Percentiles rank a stretch among this genome's conserved stretches.
phyloP scores from a whole-genome alignment of 768 basidiomycete genomes.

The Leccinum fibrillosum region DNA sequence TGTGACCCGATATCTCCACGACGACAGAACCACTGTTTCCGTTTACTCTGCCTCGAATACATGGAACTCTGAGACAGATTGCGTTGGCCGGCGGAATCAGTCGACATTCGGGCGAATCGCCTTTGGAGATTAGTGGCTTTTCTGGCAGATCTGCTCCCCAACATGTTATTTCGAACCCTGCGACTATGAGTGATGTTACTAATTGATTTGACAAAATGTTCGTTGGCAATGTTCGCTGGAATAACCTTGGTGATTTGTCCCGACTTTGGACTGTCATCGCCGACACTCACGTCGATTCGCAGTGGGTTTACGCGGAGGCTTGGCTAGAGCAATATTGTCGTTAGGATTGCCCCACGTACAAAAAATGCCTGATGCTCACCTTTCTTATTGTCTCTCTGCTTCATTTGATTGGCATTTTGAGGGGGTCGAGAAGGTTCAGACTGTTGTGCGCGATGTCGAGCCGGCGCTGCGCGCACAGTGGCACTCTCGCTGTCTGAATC shows the following conservation, averaged over 20 bases:
- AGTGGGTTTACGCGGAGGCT: slow-evolving; percentile 1
- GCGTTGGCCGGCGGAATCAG: slow-evolving; percentile 8
- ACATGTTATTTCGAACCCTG: background rate
- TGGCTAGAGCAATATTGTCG: slow-evolving; percentile 5
- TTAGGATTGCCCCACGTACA: background rate
- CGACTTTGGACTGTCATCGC: background rate
- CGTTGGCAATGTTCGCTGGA: slow-evolving; percentile 9
- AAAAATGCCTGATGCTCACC: background rate
- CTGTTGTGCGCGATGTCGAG: slow-evolving; percentile 4
- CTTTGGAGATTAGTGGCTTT: slow-evolving; percentile 4
- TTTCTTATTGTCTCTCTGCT: slow-evolving; percentile 2
- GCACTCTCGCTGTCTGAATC: slow-evolving; percentile 14
- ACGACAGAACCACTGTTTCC: slow-evolving; percentile 15
- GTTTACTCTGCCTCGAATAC: background rate
- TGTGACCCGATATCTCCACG: slow-evolving; percentile 8
- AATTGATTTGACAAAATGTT: slow-evolving; percentile 7
- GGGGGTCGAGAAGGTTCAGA: background rate
- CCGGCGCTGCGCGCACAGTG: slow-evolving; percentile 9
- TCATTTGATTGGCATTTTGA: background rate
- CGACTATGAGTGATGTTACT: background rate
- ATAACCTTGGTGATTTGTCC: background rate
- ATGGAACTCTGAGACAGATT: background rate
- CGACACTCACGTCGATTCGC: slow-evolving; percentile 14
- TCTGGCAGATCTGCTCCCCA: slow-evolving; percentile 3
- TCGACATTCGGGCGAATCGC: slow-evolving; percentile 21